phyloP scores from a whole-genome alignment of 2,329 filamentous ascomycete species.

The Microdochium nivale region DNA sequence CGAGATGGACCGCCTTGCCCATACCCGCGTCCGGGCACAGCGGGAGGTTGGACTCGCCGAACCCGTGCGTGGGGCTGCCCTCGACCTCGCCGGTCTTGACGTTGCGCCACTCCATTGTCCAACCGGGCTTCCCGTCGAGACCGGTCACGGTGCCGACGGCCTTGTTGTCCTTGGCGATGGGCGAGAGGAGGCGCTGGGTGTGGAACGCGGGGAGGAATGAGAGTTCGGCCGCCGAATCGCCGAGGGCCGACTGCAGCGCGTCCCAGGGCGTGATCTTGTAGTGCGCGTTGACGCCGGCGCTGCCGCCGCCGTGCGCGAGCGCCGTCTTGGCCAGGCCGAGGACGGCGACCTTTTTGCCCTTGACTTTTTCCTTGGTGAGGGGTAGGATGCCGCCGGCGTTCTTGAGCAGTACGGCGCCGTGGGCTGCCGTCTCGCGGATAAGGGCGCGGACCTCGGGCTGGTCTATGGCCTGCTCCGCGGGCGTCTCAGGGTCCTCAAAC shows the following conservation, averaged over 20 bases:
- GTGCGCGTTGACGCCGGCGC: slow-evolving; percentile 6
- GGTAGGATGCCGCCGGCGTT: slow-evolving; percentile 50
- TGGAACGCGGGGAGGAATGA: slow-evolving; percentile 14
- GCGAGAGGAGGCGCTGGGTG: slow-evolving; percentile 11
- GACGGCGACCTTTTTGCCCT: slow-evolving; percentile 8
- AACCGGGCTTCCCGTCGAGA: slow-evolving; percentile 22
- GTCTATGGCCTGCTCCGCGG: slow-evolving; percentile 17
- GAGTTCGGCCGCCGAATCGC: slow-evolving; percentile 6
- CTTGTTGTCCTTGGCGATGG: slow-evolving; percentile 9
- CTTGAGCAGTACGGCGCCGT: slow-evolving; percentile 56
- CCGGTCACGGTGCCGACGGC: slow-evolving; percentile 16
- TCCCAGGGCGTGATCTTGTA: slow-evolving; percentile 9
- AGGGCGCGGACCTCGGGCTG: slow-evolving; percentile 25
- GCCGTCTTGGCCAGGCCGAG: slow-evolving; percentile 9
- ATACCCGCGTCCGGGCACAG: slow-evolving; percentile 15
- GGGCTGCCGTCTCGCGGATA: slow-evolving; percentile 43
- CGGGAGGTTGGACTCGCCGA: slow-evolving; percentile 13
- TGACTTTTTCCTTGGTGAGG: slow-evolving; percentile 31
- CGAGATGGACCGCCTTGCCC: slow-evolving; percentile 18
- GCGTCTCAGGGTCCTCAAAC: slow-evolving; percentile 10
- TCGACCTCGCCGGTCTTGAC: slow-evolving; percentile 13
- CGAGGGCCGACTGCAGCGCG: slow-evolving; percentile 5
- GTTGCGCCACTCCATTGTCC: slow-evolving; percentile 21
- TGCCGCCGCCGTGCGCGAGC: slow-evolving; percentile 8
- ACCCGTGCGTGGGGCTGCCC: slow-evolving; percentile 13